These are phyloP conservation scores for Noccaea caerulescens DNA, from an alignment of 345 rosid species.

Conservation along the genomic window DNA sequence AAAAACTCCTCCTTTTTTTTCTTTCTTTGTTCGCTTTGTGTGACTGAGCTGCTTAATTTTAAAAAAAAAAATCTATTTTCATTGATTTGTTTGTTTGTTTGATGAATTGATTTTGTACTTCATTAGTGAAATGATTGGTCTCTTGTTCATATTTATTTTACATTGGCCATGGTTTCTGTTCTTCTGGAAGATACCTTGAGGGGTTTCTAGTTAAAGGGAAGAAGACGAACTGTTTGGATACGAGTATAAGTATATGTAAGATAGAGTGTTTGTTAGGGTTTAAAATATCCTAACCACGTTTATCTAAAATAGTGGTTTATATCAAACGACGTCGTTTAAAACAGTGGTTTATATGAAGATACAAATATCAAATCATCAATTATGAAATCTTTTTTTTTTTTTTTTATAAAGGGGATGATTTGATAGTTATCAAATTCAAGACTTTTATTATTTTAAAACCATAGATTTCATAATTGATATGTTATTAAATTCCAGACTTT, in stretches of 20 bases:
- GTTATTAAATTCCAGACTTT: no score
- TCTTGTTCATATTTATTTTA: conserved; percentile 30
- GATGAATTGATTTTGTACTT: conserved; percentile 9
- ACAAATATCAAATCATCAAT: no score
- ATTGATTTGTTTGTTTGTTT: conserved; percentile 7
- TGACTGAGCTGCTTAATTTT: conserved; percentile 33
- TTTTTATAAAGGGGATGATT: no score
- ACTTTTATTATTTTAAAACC: no score
- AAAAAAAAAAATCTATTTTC: background rate
- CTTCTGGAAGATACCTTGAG: conserved; percentile 26
- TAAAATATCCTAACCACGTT: conserved; percentile 15
- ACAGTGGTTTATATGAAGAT: no score
- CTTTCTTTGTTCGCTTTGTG: conserved; percentile 18
- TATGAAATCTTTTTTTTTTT: no score
- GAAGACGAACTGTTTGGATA: conserved; percentile 20
- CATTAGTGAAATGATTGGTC: conserved; percentile 29
- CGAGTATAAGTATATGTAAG: background rate
- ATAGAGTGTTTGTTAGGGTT: conserved; percentile 7
- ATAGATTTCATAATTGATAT: no score
- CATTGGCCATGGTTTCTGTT: no score
- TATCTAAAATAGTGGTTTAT: background rate
- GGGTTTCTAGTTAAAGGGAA: conserved; percentile 24
- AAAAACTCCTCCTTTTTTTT: background rate
- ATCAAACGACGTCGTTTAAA: background rate
- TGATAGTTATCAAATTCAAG: no score